phyloP scores from a whole-genome alignment of 192 early-diverging fungal genomes.

The Cetraspora pellucida region DNA sequence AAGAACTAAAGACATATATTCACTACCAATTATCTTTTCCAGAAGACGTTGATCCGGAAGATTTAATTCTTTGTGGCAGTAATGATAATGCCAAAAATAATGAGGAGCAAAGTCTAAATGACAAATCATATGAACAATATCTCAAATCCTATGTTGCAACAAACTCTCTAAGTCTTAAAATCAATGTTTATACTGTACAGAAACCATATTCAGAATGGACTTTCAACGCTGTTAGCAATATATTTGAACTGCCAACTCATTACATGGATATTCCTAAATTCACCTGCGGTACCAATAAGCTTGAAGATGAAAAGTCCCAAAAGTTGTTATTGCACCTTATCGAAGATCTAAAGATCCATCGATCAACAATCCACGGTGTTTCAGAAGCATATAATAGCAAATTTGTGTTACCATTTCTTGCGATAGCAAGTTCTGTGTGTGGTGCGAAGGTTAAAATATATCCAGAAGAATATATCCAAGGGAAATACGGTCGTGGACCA shows the following conservation, averaged over 20 bases:
- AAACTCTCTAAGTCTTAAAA: not conserved
- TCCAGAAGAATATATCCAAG: not conserved
- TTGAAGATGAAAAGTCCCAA: too few species aligned
- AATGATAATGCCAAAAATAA: too few species aligned
- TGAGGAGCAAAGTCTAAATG: not conserved
- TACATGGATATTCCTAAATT: not conserved
- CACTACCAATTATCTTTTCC: not conserved
- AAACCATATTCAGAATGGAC: not conserved
- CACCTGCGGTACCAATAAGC: too few species aligned
- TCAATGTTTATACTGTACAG: slow-evolving; percentile 2
- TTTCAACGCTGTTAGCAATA: not conserved
- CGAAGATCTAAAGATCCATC: not conserved
- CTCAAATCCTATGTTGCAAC: not conserved
- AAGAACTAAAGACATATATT: too few species aligned
- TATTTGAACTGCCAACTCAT: not conserved
- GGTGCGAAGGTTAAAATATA: not conserved
- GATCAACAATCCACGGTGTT: not conserved
- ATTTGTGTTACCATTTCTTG: not conserved
- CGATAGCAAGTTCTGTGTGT: not conserved
- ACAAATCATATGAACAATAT: not conserved
- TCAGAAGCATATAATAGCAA: not conserved
- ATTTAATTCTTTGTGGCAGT: too few species aligned
- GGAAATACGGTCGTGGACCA: not conserved
- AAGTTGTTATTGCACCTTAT: not conserved
- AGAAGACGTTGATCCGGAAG: not conserved